Conservation (phyloP, 805 yeast species). For the Starmera pachycereana region DNA sequence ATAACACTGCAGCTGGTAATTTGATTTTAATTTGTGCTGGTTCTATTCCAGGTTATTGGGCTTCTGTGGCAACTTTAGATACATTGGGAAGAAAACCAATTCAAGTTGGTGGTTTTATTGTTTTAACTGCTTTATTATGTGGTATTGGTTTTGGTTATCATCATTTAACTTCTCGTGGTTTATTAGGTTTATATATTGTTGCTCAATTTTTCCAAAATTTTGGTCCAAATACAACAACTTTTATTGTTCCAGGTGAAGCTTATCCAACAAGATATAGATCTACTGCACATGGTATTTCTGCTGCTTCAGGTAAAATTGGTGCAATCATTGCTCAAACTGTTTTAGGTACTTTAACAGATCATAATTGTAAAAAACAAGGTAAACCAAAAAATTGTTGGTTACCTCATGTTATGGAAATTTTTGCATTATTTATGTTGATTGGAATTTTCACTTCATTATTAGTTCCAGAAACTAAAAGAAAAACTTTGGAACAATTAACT, state of each 20-base stretch:
- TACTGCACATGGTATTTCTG: conserved; percentile 90
- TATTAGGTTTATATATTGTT: conserved; percentile 67
- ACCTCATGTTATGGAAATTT: conserved; percentile 89
- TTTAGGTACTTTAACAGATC: conserved; percentile 74
- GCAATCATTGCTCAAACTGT: conserved; percentile 88
- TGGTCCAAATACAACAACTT: conserved; percentile 91
- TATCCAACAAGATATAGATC: conserved; percentile 95
- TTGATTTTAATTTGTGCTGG: conserved; percentile 91
- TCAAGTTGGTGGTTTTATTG: conserved; percentile 65
- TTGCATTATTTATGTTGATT: conserved; percentile 81
- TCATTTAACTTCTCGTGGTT: conserved; percentile 54
- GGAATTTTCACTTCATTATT: conserved; percentile 60
- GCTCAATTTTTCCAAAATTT: conserved; percentile 85
- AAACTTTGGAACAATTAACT: conserved; percentile 75
- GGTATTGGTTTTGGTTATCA: conserved; percentile 77
- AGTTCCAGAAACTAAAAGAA: conserved; percentile 87
- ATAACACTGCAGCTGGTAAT: conserved; percentile 84
- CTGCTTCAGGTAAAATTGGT: conserved; percentile 88
- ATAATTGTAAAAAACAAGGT: conserved; percentile 55
- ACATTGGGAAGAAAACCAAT: conserved; percentile 76
- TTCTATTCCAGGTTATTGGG: conserved; percentile 91
- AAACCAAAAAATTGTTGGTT: conserved; percentile 57
- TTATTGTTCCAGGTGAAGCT: conserved; percentile 83
- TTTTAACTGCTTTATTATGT: conserved; percentile 67
- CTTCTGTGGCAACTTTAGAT: conserved; percentile 70